Base-by-base conservation (phyloP, 1,284 basidiomycete genomes). In the Melampsora americana region DNA sequence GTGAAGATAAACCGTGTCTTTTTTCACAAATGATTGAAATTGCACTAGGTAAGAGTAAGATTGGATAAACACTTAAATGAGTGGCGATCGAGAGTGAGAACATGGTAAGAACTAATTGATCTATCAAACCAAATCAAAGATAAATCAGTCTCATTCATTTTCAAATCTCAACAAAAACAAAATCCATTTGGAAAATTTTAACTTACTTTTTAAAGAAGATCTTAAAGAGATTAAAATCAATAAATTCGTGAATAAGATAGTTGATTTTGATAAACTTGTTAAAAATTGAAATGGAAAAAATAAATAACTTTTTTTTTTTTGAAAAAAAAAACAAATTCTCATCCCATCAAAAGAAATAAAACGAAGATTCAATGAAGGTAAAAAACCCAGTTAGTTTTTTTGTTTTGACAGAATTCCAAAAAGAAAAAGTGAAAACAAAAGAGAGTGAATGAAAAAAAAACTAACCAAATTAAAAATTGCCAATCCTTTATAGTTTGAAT, bases 51-150 rank as follows among this genome's bases (percentile, higher is more conserved):
- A 93, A 81, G 0, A 94, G 84, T 0, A 95, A 83, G 0, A 88
- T 77, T 0, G 90, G 89, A 42, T 92, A 90, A 30, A 91, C 82
- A 0, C 90, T 90, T 26, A 92, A 83, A 76, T 92, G 90, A 0
- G 88, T 83, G 2, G 90, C 85, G 46, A 92, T 82, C 0, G 92
- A 89, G 7, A 94, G 85, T 0, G 87, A 81, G 39, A 92, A 83
- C 48, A 92, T 85, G 0, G 89, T 83, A 5, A 85, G 83, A 0
- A 88, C 86, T 35, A 84, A 77, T 80, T 84, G 86, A 46, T 87
- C 90, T 92, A 77, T 20, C 12, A 61, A 20, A 53, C 77, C 14
- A 65, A 44, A 1, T 28, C 11, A 59, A 18, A 28, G 12, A 42
- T 44, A 60, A 59, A 64, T 32, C 28, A 53, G 7, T 75, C 35